These are phyloP conservation scores for Jacaranda mimosifolia DNA, from an alignment of 257 asterid species.

Conservation along the genomic window DNA sequence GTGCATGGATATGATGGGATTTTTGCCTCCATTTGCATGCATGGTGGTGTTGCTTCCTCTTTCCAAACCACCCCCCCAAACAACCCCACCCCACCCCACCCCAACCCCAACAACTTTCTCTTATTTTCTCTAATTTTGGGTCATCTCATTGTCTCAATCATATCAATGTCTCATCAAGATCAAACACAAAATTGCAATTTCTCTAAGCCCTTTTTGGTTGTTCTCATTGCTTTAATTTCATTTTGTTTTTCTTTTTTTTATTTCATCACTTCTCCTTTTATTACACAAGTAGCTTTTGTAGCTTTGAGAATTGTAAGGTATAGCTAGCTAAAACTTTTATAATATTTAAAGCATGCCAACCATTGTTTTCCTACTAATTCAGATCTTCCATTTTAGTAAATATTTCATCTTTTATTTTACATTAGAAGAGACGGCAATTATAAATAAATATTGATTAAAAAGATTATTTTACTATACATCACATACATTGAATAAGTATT, in stretches of 20 bases:
- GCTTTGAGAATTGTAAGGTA: background rate
- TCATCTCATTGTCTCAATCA: background rate
- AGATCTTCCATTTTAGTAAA: too few species aligned
- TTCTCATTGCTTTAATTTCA: background rate
- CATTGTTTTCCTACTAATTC: too few species aligned
- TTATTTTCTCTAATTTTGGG: background rate
- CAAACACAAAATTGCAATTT: slow-evolving; percentile 1
- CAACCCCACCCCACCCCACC: too few species aligned
- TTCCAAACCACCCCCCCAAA: too few species aligned
- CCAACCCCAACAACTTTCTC: background rate
- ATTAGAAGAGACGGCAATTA: too few species aligned
- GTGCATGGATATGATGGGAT: slow-evolving; percentile 1
- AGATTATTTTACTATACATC: too few species aligned
- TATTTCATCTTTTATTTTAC: too few species aligned
- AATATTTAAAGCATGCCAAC: too few species aligned
- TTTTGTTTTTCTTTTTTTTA: background rate
- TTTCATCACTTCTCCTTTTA: background rate
- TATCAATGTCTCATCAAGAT: background rate
- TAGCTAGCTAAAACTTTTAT: background rate
- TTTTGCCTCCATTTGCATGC: background rate
- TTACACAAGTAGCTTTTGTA: background rate
- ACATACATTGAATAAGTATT: too few species aligned
- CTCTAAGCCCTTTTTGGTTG: background rate
- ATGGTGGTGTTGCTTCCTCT: background rate
- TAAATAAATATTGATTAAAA: too few species aligned